Base-by-base conservation (phyloP, 2,329 filamentous ascomycete species). In the Elsinoe ampelina region DNA sequence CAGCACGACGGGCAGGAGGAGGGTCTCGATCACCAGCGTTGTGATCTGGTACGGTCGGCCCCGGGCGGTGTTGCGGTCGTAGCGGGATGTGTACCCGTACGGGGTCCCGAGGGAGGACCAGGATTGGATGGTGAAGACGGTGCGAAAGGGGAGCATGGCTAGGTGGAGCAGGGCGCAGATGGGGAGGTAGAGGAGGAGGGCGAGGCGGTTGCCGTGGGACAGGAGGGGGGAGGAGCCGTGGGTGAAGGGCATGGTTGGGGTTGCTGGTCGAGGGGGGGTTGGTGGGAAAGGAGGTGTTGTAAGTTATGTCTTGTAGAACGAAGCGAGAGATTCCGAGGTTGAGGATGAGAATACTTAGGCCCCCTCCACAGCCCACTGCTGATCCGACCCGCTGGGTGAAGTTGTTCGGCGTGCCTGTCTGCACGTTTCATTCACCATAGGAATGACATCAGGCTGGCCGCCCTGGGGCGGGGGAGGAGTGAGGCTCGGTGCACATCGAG, bases 141-240 rank as follows among this genome's bases (percentile, higher is more conserved):
- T 50, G 10, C 45, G 20, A n/a, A 50, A 20, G 30, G 32, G 26
- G 26, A 50, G 35, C 26, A 36, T 50, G 45, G 45, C 26, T 22
- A 35, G 8, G 45, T 50, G 45, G 26, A 50, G 17, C 22, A 50
- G 45, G 45, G 34, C 17, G 17, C 12, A 34, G 45, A 50, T 3
- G 45, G 26, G 22, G 45, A 50, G 45, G 45, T 34, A 50, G 45
- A 50, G 22, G 45, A 50, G 45, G 45, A 50, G 45, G 45, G 45
- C 45, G 26, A 50, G 11, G 26, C 45, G 45, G 26, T 50, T 50
- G 4, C 17, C 26, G 3, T 30, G 45, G 1, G 45, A 34, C 22
- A 50, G 45, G 26, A 36, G 13, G 12, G 45, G 45, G 17, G 45
- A 50, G 45, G 45, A 35, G 15, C 26, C n/a, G 12, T 22, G 45